Percentiles rank a stretch among this genome's conserved stretches.
phyloP scores from a whole-genome alignment of 495 filamentous ascomycete genomes.

The Hyaloscypha hepaticicola region DNA sequence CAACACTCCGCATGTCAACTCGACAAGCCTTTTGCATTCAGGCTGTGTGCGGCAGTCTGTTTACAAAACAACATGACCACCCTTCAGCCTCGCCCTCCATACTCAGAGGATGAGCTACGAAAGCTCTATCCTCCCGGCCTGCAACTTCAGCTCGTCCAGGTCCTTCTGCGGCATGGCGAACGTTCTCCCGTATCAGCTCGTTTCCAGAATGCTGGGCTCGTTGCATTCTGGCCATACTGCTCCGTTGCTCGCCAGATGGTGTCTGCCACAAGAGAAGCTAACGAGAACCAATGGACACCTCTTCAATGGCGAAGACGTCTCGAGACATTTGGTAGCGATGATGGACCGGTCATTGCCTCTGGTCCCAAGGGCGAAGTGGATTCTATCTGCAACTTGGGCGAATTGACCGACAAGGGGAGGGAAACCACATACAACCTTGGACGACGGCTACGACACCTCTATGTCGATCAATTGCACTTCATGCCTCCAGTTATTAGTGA shows the following conservation, averaged over 20 bases:
- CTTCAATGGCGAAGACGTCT: conserved; percentile 77
- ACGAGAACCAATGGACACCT: conserved; percentile 52
- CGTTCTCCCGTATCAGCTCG: conserved; percentile 81
- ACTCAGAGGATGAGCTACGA: conserved; percentile 76
- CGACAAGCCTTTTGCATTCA: neutral
- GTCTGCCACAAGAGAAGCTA: conserved; percentile 60
- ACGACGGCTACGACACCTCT: conserved; percentile 73
- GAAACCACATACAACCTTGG: conserved; percentile 83
- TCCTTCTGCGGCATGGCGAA: conserved; percentile 90
- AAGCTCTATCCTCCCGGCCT: conserved; percentile 77
- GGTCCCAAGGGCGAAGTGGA: conserved; percentile 71
- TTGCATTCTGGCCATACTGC: conserved; percentile 92
- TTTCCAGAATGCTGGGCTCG: conserved; percentile 86
- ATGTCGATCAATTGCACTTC: conserved; percentile 84
- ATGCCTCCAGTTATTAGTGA: conserved; percentile 66
- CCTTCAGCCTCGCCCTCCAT: conserved; percentile 69
- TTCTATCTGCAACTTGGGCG: conserved; percentile 77
- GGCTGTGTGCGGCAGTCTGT: neutral
- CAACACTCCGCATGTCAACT: neutral
- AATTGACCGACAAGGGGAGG: conserved; percentile 84
- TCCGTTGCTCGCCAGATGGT: conserved; percentile 68
- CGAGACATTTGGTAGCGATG: conserved; percentile 74
- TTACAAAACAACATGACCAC: conserved; percentile 62
- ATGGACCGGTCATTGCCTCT: conserved; percentile 64
- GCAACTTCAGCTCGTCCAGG: conserved; percentile 84